Evolutionary conservation across 106 monocot species (phyloP), one percentile per base, ranked within the genome.

Genomic region (Platanthera guangdongensis): DNA sequence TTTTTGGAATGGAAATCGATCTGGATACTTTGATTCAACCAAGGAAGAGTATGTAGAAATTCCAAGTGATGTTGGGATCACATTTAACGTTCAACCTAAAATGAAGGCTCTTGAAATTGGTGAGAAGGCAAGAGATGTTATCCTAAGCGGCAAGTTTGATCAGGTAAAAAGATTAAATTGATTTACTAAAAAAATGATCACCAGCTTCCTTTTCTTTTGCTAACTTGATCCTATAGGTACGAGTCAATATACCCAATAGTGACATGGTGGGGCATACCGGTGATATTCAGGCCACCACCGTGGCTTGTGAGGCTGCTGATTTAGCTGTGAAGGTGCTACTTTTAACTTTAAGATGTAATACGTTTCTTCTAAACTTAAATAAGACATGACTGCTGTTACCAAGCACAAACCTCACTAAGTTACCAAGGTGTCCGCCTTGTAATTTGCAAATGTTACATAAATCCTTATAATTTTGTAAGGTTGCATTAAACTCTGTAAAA

Each of bases 221-320:
- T 77, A 7, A 45, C 59, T 18, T 7, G 3, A 59, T 49, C 11
- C 57, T 74, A 15, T 54, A 93, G 93, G 86, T 94, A 32, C 88
- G 93, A 55, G 84, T 94, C 28, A 94, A 94, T 75, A 45, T 91
- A 2, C 91, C 94, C 5, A 95, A 95, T 73, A 78, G 85, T 63
- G 95, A 95, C 69, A 95, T 95, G 95, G 95, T 95, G 45, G 95
- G 95, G 25, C 95, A 95, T 75, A 95, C 95, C 4, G 95, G 95
- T 74, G 95, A 95, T 39, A 92, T 92, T 59, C 92, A 92, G 21
- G 95, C 95, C 19, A 92, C 95, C 30, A 75, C 86, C 30, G 90
- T 92, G 50, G 92, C 82, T 79, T 92, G 92, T 86, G 86, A 90
- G 74, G 86, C 83, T 80, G 92, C 88, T 73, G 95, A 95, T 77